These are phyloP conservation scores for Ophiostoma sp. DNA, from an alignment of 2,329 filamentous ascomycete genomes.

Conservation along the genomic window DNA sequence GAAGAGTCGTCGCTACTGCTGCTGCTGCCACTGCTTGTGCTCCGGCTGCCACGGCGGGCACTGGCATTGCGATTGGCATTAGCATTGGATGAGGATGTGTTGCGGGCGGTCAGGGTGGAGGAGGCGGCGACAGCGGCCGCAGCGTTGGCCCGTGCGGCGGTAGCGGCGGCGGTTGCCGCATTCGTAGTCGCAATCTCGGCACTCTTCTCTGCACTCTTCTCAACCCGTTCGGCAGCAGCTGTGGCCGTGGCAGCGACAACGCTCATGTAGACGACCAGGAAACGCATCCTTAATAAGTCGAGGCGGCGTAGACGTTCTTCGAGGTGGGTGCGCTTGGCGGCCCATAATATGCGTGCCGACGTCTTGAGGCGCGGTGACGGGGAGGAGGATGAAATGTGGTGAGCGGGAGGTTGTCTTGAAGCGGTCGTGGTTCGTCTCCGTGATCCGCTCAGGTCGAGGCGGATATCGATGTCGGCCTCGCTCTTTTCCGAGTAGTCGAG, in stretches of 20 bases:
- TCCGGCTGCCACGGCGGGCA: neutral
- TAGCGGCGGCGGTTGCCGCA: slow-evolving; percentile 44
- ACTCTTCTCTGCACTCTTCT: slow-evolving; percentile 29
- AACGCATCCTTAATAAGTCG: slow-evolving; percentile 64
- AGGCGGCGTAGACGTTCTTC: slow-evolving; percentile 60
- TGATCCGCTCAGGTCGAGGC: neutral
- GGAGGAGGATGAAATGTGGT: neutral
- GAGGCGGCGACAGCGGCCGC: slow-evolving; percentile 40
- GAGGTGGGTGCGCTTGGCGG: slow-evolving; percentile 52
- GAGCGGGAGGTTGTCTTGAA: neutral
- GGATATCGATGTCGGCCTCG: neutral
- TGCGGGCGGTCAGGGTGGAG: slow-evolving; percentile 36
- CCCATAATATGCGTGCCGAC: slow-evolving; percentile 59
- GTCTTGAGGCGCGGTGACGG: slow-evolving; percentile 42
- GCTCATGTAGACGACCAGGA: slow-evolving; percentile 64
- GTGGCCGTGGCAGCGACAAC: slow-evolving; percentile 48
- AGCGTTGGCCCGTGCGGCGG: slow-evolving; percentile 47
- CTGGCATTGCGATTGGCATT: neutral
- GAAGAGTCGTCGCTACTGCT: slow-evolving; percentile 10
- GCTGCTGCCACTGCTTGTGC: slow-evolving; percentile 13
- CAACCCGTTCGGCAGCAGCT: slow-evolving; percentile 41
- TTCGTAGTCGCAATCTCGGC: slow-evolving; percentile 41
- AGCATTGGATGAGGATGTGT: neutral
- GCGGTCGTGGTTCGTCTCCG: slow-evolving; percentile 15
- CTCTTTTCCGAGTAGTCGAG: neutral